These are phyloP conservation scores for Tetrahymena borealis DNA, from an alignment of 73 alveolate species.

Conservation along the genomic window DNA sequence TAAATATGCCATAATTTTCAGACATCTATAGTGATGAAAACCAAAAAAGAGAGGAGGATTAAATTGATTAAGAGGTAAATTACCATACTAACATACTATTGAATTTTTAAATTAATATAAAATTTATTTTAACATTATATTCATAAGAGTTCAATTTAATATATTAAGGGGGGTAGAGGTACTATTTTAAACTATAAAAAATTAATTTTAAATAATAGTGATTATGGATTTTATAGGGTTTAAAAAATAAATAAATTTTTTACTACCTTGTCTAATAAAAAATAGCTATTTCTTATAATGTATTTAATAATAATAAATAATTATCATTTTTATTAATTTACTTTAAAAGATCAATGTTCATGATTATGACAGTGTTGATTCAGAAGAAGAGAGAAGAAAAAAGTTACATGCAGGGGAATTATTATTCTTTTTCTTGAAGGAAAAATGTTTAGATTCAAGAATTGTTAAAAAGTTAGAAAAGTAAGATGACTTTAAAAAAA, in stretches of 20 bases:
- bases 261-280: too few relatives aligned
- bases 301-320: too few relatives aligned
- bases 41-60: not conserved
- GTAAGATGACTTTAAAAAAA: not conserved
- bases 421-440: not conserved
- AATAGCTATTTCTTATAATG: not conserved
- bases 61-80: not conserved
- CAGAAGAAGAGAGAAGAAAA: not conserved
- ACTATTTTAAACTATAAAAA: too few relatives aligned
- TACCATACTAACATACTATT: too few relatives aligned
- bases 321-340: too few relatives aligned
- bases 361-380: not conserved
- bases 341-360: not conserved
- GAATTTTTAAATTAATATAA: not conserved
- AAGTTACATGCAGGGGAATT: not conserved
- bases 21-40: not conserved
- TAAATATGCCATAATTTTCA: not conserved
- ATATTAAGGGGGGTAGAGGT: too few relatives aligned
- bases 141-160: too few relatives aligned
- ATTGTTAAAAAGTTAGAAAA: not conserved
- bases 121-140: not conserved
- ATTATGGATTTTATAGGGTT: too few relatives aligned
- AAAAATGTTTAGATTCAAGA: not conserved
- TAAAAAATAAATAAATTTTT: too few relatives aligned
- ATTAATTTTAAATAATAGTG: too few relatives aligned